phyloP scores from a whole-genome alignment of 345 rosid species.

The Reutealis trisperma region DNA sequence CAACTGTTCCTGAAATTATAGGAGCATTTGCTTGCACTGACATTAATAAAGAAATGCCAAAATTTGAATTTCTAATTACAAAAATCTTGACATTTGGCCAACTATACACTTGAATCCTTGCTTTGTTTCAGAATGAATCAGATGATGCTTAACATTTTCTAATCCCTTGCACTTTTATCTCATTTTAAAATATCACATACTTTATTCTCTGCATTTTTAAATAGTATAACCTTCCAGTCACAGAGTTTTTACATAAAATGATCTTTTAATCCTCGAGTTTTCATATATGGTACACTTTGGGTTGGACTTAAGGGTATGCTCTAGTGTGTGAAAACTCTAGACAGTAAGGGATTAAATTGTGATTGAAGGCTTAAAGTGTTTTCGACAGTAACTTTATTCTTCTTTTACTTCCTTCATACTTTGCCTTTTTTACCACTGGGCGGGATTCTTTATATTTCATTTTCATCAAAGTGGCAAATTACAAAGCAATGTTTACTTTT shows the following conservation, averaged over 20 bases:
- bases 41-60: too few relatives aligned
- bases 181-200: too few relatives aligned
- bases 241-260: background rate
- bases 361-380: background rate
- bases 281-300: background rate
- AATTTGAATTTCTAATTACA: background rate
- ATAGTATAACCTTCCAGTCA: background rate
- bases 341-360: background rate
- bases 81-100: background rate
- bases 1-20: too few relatives aligned
- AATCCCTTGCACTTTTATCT: background rate
- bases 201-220: too few relatives aligned
- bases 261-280: background rate
- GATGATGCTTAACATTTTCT: background rate
- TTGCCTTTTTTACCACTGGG: background rate
- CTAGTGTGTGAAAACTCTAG: too few relatives aligned
- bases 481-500: too few relatives aligned
- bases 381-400: background rate
- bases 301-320: too few relatives aligned
- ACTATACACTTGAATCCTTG: background rate
- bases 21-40: too few relatives aligned
- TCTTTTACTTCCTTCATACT: background rate
- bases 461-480: background rate
- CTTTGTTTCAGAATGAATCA: background rate
- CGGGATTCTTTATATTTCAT: background rate